Conservation (phyloP, 78 protist genomes). For the Guillardia theta region DNA sequence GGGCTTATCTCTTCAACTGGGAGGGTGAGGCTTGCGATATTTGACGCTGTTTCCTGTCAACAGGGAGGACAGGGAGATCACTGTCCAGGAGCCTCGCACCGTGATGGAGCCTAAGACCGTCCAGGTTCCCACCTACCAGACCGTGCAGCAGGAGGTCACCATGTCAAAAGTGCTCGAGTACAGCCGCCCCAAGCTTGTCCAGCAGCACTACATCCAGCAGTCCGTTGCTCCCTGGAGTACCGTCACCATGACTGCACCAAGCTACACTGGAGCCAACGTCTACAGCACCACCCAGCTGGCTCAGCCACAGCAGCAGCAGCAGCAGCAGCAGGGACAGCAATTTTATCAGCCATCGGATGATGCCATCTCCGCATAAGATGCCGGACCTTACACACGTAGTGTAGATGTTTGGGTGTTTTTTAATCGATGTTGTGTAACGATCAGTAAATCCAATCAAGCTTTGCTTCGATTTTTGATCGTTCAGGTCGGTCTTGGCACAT, state of each 20-base stretch:
- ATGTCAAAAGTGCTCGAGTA: neutral
- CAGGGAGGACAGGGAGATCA: neutral
- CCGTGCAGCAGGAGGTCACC: neutral
- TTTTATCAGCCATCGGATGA: neutral
- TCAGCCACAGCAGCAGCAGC: too few species aligned
- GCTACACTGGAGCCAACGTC: too few species aligned
- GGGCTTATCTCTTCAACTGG: neutral
- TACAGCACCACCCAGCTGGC: too few species aligned
- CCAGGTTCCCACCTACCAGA: constrained; percentile 15
- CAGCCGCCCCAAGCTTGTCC: neutral
- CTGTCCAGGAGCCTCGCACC: neutral
- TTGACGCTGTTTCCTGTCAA: neutral
- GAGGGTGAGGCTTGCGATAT: neutral
- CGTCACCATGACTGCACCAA: too few species aligned
- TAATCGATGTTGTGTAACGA: neutral
- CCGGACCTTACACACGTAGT: neutral
- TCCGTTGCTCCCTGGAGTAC: too few species aligned
- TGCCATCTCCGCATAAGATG: neutral
- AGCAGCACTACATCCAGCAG: neutral
- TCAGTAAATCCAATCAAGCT: too few species aligned
- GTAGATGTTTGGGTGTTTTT: neutral
- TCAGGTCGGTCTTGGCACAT: too few species aligned
- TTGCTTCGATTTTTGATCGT: too few species aligned
- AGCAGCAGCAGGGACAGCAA: neutral
- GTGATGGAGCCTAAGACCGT: neutral